These are phyloP conservation scores for Strigomonas galati DNA, from an alignment of 208 protist species.

Conservation along the genomic window DNA sequence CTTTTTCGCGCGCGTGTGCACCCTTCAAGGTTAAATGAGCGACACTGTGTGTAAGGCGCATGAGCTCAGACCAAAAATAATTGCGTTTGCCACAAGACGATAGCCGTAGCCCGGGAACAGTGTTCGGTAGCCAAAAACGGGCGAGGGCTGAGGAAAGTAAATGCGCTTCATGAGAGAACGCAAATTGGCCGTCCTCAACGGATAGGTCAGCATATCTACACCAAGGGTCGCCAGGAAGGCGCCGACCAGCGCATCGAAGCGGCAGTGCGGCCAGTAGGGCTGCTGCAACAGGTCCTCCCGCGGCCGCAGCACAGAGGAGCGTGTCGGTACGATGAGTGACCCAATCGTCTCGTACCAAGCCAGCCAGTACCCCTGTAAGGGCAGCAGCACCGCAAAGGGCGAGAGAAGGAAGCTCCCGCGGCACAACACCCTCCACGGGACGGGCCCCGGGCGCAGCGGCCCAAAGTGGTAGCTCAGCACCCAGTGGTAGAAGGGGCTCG, in stretches of 20 bases:
- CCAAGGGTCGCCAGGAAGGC: conserved; percentile 48
- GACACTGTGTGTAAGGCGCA: neutral
- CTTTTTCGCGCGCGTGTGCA: too few species aligned
- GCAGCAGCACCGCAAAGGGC: conserved; percentile 43
- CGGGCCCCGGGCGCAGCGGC: conserved; percentile 33
- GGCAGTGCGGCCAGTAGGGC: conserved; percentile 49
- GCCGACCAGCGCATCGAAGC: conserved; percentile 55
- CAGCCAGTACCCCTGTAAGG: conserved; percentile 63
- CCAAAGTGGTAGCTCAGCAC: conserved; percentile 70
- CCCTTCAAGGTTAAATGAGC: too few species aligned
- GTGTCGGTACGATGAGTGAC: conserved; percentile 64
- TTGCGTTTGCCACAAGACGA: conserved; percentile 46
- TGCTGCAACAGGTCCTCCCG: conserved; percentile 44
- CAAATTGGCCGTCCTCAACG: conserved; percentile 23
- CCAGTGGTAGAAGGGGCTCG: conserved; percentile 53
- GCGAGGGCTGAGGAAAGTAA: conserved; percentile 38
- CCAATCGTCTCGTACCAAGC: conserved; percentile 72
- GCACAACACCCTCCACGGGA: conserved; percentile 32
- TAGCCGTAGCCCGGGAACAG: conserved; percentile 65
- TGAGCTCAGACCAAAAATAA: conserved; percentile 35
- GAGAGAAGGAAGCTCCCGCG: conserved; percentile 29
- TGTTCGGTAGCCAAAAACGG: conserved; percentile 38
- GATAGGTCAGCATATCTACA: conserved; percentile 47
- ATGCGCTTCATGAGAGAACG: conserved; percentile 41
- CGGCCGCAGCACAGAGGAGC: conserved; percentile 61